Conservation (phyloP, 2,329 filamentous ascomycete species). For the Exophiala xenobiotica region DNA sequence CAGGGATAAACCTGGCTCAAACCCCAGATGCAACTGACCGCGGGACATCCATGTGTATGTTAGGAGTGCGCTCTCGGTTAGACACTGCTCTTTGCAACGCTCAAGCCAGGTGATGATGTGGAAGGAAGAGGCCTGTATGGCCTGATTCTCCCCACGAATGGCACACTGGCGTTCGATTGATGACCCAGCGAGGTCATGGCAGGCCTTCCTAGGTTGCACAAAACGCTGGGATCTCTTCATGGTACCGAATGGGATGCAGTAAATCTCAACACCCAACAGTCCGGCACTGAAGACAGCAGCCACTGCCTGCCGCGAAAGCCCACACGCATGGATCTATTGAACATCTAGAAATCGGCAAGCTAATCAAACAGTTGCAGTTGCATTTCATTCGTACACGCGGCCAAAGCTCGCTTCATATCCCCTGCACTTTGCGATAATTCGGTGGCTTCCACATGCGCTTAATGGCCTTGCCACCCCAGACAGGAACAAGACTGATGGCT, state of each 20-base stretch:
- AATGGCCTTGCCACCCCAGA: slow-evolving; percentile 83
- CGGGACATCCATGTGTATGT: slow-evolving; percentile 1
- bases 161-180: too few species aligned
- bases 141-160: too few species aligned
- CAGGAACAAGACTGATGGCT: slow-evolving; percentile 78
- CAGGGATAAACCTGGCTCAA: slow-evolving; percentile 4
- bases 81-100: not conserved
- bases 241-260: slow-evolving; percentile 7
- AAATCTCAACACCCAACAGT: not conserved
- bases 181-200: not conserved
- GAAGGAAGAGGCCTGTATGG: not conserved
- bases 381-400: not conserved
- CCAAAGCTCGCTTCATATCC: slow-evolving; percentile 27
- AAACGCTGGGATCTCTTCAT: slow-evolving; percentile 6
- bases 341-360: too few species aligned
- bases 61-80: not conserved
- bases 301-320: not conserved
- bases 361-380: too few species aligned
- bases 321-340: too few species aligned
- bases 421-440: slow-evolving; percentile 83
- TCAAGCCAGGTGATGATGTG: not conserved
- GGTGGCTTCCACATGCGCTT: slow-evolving; percentile 83
- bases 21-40: slow-evolving; percentile 4
- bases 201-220: not conserved
- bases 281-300: not conserved